Evolutionary conservation across 495 filamentous ascomycete genomes (phyloP), one percentile per base, ranked within the genome.

Genomic region (Aspergillus carlsbadensis): DNA sequence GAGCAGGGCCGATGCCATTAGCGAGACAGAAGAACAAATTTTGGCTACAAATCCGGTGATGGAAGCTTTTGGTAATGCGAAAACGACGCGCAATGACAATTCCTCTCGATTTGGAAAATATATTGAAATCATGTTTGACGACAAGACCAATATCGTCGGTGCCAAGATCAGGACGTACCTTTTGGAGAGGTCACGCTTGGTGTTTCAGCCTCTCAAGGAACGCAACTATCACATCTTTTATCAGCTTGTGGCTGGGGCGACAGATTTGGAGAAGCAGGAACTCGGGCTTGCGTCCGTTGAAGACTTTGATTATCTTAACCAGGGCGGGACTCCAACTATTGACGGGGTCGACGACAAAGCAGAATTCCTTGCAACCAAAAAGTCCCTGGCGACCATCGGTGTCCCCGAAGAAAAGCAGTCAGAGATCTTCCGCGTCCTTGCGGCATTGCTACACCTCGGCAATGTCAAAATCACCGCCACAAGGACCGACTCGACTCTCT

Each of bases 161-260:
- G 94, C 94, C 26, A 93, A 92, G 76, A 98, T 99, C 62, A 79
- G 94, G 60, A 97, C 92, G 34, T 99, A 98, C 70, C 79, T 99
- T 46, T 77, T 99, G 34, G 94, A 99, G 72, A 88, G 94, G 63
- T 98, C 94, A 44, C 87, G 94, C 67, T 78, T 99, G 65, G 94
- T 99, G n/a, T 98, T 98, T 67, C 94, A 99, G 68, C 94, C 94
- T 17, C 76, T 97, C 34, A 98, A 96, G 69, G 94, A 99, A 73
- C 83, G 94, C 56, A 99, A 99, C 70, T 99, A 99, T 71, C 94
- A 99, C 73, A 93, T 99, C 62, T 99, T 99, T 75, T 98, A 99
- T 71, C 94, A 99, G 73, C 79, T 99, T 35, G 86, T 97, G 52
- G 93, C 92, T n/a, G 94, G 94, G 58, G 88, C 90, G 24, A 86